Percentiles rank a stretch among this genome's conserved stretches.
Conservation (phyloP, 495 filamentous ascomycete species). For the Xylaria acuta region DNA sequence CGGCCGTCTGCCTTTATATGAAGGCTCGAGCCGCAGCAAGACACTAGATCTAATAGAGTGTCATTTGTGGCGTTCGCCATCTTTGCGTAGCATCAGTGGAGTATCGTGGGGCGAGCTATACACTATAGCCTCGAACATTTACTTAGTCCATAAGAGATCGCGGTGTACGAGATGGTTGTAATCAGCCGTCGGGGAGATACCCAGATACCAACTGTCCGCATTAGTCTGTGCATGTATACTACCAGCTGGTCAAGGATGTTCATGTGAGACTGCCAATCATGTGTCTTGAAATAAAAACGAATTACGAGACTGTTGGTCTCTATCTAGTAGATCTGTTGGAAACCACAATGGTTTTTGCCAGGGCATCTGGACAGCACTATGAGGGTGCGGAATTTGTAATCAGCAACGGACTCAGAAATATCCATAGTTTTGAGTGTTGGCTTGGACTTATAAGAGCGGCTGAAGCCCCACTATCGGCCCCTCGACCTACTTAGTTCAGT, state of each 20-base stretch:
- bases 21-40: not conserved
- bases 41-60: not conserved
- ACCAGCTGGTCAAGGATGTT: not conserved
- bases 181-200: not conserved
- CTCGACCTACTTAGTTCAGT: no score
- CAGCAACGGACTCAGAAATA: not conserved
- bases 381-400: constrained; percentile 5
- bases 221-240: constrained; percentile 4
- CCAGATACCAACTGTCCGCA: not conserved
- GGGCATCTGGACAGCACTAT: not conserved
- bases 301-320: not conserved
- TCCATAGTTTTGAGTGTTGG: not conserved
- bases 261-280: not conserved
- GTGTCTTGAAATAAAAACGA: not conserved
- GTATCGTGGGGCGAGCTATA: not conserved
- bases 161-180: not conserved
- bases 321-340: not conserved
- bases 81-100: not conserved
- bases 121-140: not conserved
- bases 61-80: not conserved
- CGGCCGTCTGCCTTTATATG: not conserved
- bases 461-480: not conserved
- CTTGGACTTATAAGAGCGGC: not conserved
- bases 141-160: not conserved
- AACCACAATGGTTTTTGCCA: not conserved